Percentiles rank a stretch among this genome's conserved stretches.
phyloP scores from a whole-genome alignment of 2,329 filamentous ascomycete species.

The Zalaria obscura region DNA sequence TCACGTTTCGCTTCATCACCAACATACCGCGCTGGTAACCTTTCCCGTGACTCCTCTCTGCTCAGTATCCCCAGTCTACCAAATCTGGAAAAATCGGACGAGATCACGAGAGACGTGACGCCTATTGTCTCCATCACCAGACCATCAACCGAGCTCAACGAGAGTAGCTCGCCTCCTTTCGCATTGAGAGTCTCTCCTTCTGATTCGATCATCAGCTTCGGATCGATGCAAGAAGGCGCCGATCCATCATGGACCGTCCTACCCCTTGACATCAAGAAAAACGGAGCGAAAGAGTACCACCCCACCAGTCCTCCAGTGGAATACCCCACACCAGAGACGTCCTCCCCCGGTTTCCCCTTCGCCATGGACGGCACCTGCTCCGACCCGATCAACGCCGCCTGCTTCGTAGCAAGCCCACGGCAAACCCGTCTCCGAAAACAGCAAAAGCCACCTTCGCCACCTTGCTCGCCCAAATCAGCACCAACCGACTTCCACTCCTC shows the following conservation, averaged over 20 bases:
- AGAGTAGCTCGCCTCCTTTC: conserved; percentile 9
- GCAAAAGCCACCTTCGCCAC: background rate
- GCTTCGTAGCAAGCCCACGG: background rate
- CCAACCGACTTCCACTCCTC: background rate
- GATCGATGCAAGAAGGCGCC: conserved; percentile 7
- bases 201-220: conserved; percentile 1
- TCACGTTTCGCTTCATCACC: background rate
- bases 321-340: conserved; percentile 3
- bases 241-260: conserved; percentile 14
- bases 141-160: conserved; percentile 4
- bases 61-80: conserved; percentile 24
- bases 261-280: conserved; percentile 5
- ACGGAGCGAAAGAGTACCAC: conserved; percentile 13
- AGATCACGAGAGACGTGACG: background rate
- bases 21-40: background rate
- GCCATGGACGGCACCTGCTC: conserved; percentile 1
- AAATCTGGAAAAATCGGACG: conserved; percentile 10
- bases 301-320: conserved; percentile 7
- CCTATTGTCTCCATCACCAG: conserved; percentile 5
- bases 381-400: background rate
- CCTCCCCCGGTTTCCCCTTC: conserved; percentile 5
- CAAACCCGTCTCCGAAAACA: background rate
- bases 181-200: conserved; percentile 7
- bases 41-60: conserved; percentile 7
- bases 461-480: background rate